Conservation (phyloP, 306 rosid genomes). For the Glycyrrhiza uralensis region DNA sequence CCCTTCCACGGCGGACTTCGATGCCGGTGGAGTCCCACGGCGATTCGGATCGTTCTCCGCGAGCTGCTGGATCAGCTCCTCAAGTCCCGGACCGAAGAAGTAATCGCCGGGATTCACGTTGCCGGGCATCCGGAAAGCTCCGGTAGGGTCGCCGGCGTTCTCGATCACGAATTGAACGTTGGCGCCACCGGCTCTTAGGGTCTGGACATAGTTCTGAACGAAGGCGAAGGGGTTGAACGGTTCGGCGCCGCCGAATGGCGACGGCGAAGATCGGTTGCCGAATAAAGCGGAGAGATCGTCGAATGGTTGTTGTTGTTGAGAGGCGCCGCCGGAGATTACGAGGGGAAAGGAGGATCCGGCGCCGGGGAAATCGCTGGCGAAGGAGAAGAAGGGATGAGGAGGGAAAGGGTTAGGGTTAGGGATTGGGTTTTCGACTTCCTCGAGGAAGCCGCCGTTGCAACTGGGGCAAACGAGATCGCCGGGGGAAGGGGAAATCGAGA, state of each 20-base stretch:
- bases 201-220: constrained; percentile 71
- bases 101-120: constrained; percentile 78
- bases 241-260: constrained; percentile 47
- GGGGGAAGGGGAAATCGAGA: constrained; percentile 48
- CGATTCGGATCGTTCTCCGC: constrained; percentile 94
- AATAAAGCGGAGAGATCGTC: constrained; percentile 61
- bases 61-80: constrained; percentile 89
- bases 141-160: constrained; percentile 46
- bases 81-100: constrained; percentile 91
- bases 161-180: constrained; percentile 73
- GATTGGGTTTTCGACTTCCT: constrained; percentile 61
- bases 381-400: constrained; percentile 41
- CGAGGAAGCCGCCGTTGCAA: constrained; percentile 65
- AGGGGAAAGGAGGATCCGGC: constrained; percentile 37
- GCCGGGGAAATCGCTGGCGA: constrained; percentile 37
- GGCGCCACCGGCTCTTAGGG: constrained; percentile 55
- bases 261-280: constrained; percentile 32
- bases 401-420: constrained; percentile 42
- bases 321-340: constrained; percentile 23
- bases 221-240: constrained; percentile 64
- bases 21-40: constrained; percentile 85
- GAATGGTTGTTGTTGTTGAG: constrained; percentile 15
- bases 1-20: constrained; percentile 56
- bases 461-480: constrained; percentile 66
- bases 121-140: constrained; percentile 39